Evolutionary conservation across 768 basidiomycete species (phyloP), one percentile per base, ranked within the genome.

Genomic region (Leucocoprinus leucothites): DNA sequence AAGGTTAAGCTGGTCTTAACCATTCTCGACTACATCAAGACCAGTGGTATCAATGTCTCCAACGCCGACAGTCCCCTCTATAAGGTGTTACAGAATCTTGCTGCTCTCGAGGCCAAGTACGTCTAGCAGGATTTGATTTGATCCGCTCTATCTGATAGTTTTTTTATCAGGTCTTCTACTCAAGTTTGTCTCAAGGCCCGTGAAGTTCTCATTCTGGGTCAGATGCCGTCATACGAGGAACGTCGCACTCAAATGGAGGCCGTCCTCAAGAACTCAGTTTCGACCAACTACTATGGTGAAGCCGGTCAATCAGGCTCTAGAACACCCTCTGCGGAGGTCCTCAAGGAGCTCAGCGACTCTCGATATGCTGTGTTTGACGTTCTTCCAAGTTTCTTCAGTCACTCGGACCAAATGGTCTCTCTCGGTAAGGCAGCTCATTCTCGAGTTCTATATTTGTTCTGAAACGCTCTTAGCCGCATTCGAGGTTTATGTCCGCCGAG

Each of bases 361-460:
- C 82, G 91, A 41, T 98, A 95, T 72, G 94, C 93, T 13, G 95
- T 98, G 14, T 99, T 88, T 70, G 97, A 99, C 66, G 97, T 99
- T 6, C 82, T 99, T 45, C 94, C 95, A 3, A 81, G 91, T 5
- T 99, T 99, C 79, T 98, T 98, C 83, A 84, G 82, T 57, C 90
- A 95, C 65, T 67, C 77, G 16, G 94, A 98, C 62, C 79, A 86
- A 35, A 86, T 88, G 80, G 85, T 98, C 60, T 81, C 85, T 9
- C 80, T 98, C 40, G 89, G 91, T 90, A 57, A 51, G 85, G 69
- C 18, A 11, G 7, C 16, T 13, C 16, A 38, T 8, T 38, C 16
- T 9, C 5, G 7, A 13, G 16, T 42, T 13, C n/a, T 31, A 18
- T 58, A 2, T 48, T 22, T 2, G n/a, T 38, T 11, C 7, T 44